Evolutionary conservation across 371 early-diverging fungal species (phyloP), one percentile per base, ranked within the genome.

Genomic region (Cokeromyces recurvatus): DNA sequence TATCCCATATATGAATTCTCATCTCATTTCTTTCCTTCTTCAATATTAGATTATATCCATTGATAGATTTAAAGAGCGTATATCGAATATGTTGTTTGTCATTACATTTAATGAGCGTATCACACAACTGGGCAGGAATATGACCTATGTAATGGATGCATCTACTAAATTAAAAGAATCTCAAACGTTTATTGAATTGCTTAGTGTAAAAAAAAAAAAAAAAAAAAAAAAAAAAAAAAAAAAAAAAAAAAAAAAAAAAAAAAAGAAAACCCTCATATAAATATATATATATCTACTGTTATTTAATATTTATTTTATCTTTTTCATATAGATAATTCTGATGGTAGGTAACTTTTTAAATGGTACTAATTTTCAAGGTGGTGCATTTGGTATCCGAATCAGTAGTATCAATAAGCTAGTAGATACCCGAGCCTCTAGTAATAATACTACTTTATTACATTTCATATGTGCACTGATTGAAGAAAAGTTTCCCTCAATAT

Each of bases 261-360:
- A n/a, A n/a, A n/a, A n/a, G n/a, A n/a, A n/a, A n/a, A n/a, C n/a
- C n/a, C n/a, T n/a, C n/a, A n/a, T n/a, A n/a, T n/a, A n/a, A n/a
- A n/a, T n/a, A n/a, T n/a, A n/a, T n/a, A n/a, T n/a, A n/a, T n/a
- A n/a, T n/a, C n/a, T n/a, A n/a, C n/a, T n/a, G n/a, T n/a, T n/a
- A n/a, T n/a, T n/a, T n/a, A n/a, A n/a, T n/a, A n/a, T n/a, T n/a
- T n/a, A 8, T 25, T 21, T 37, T 38, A 41, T 21, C 42, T 35
- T 14, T 24, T n/a, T 46, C 4, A 5, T 4, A 9, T 73, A 90
- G 79, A 60, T 94, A 27, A 84, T 95, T 17, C 66, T 95, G 45
- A 79, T 89, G 47, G 66, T 94, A 2, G 94, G 96, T 34, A 95
- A 95, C 68, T 94, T 82, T 57, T 89, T 95, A 84, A 95, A 95